Percentiles rank a stretch among this genome's conserved stretches.
phyloP scores from a whole-genome alignment of 1,284 basidiomycete species.

The Schizopora paradoxa region DNA sequence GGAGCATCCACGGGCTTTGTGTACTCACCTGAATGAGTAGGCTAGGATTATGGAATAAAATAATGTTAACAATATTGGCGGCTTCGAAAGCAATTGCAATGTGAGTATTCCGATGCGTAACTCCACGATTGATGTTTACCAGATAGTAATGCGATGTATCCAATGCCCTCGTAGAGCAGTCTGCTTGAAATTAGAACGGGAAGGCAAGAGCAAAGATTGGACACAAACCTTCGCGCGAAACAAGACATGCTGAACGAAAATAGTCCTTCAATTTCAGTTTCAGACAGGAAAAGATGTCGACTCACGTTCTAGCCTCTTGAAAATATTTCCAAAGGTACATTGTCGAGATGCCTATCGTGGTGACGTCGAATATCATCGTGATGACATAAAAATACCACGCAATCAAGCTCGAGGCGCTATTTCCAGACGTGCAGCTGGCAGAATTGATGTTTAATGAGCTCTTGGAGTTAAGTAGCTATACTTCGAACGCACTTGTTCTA shows the following conservation, averaged over 20 bases:
- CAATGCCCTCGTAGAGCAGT: constrained; percentile 46
- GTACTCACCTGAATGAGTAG: constrained; percentile 24
- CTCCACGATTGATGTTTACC: constrained; percentile 26
- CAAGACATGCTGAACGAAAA: constrained; percentile 38
- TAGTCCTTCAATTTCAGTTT: too few relatives aligned
- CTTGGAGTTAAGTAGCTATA: constrained; percentile 7
- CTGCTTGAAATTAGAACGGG: constrained; percentile 25
- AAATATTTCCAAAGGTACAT: constrained; percentile 37
- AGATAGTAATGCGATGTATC: constrained; percentile 42
- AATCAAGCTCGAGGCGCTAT: background rate
- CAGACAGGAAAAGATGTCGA: constrained; percentile 25
- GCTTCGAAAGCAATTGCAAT: constrained; percentile 17
- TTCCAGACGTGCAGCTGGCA: constrained; percentile 15
- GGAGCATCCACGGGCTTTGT: background rate
- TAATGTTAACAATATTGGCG: constrained; percentile 28
- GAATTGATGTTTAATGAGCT: constrained; percentile 5
- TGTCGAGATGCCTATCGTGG: constrained; percentile 34
- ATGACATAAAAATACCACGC: constrained; percentile 42
- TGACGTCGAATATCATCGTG: constrained; percentile 39
- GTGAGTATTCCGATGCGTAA: too few relatives aligned
- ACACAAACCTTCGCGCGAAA: constrained; percentile 35
- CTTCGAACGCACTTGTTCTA: constrained; percentile 11
- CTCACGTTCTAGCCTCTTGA: constrained; percentile 29
- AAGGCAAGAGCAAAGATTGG: constrained; percentile 3
- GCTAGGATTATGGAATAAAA: constrained; percentile 25